A percentile compares a stretch with the other conserved stretches of the same genome.
Evolutionary conservation across 139 green algal genomes (phyloP).

Genomic region (Nannochloris sp.): DNA sequence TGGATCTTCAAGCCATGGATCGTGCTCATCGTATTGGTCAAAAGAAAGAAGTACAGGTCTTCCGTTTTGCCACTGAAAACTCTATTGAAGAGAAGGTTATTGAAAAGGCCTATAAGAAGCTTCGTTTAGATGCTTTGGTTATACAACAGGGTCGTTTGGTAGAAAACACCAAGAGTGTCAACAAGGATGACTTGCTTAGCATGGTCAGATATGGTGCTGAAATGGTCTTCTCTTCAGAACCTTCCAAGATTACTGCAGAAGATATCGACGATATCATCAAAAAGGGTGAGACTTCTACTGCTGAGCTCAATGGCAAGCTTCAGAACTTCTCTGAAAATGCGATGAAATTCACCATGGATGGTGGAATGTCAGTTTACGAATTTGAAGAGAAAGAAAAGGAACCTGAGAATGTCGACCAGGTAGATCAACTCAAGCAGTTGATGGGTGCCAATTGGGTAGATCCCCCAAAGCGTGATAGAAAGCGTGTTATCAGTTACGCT

Average conservation of each 20-base stretch:
- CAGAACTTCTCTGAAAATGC: constrained; percentile 90
- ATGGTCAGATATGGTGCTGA: constrained; percentile 99
- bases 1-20: constrained; percentile 93
- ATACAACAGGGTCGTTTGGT: constrained; percentile 98
- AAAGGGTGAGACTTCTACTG: constrained; percentile 86
- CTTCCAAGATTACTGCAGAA: constrained; percentile 64
- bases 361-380: constrained; percentile 76
- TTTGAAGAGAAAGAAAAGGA: constrained; percentile 71
- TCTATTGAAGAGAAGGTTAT: constrained; percentile 99
- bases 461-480: constrained; percentile 91
- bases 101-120: constrained; percentile 99
- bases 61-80: constrained; percentile 95
- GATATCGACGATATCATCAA: constrained; percentile 94
- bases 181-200: constrained; percentile 96
- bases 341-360: constrained; percentile 91
- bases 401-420: constrained; percentile 23
- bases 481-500: constrained; percentile 82
- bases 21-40: constrained; percentile 97
- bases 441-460: constrained; percentile 88
- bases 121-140: constrained; percentile 96
- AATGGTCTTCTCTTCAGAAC: constrained; percentile 82
- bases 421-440: constrained; percentile 50
- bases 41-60: constrained; percentile 99
- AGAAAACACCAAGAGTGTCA: constrained; percentile 81
- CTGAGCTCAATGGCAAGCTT: constrained; percentile 94